Evolutionary conservation across 495 filamentous ascomycete species (phyloP), one percentile per base, ranked within the genome.

Genomic region (Paragyromitra xinjiangensis): DNA sequence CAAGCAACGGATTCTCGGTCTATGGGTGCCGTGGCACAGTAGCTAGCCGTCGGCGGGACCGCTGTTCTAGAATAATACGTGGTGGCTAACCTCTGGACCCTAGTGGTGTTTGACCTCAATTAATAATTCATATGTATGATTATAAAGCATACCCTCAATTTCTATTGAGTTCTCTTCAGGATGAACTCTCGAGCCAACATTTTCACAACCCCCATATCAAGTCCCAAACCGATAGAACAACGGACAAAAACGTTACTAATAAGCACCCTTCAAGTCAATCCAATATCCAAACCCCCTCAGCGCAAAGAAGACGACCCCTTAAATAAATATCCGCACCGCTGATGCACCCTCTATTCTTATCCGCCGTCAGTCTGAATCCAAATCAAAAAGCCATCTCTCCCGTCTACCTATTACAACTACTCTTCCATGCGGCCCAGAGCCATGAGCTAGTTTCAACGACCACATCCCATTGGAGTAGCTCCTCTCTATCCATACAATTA

Each of bases 121-220:
- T 8, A 7, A 22, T 68, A 26, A 11, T 68, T 68, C 29, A 8
- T 9, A 48, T 55, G 42, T 26, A 68, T 7, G 26, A 22, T 67
- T 67, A 34, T 67, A 14, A 39, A 53, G 14, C 19, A 55, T n/a
- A 16, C 48, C 34, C 34, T 7, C 29, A 19, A 5, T 26, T 68
- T 22, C 34, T 19, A 50, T 16, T 6, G 42, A 65, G 50, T 26
- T 68, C n/a, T 55, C 34, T 40, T 26, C 6, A 26, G 64, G 22
- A 44, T 34, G 37, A 19, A 29, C 51, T 24, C n/a, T 22, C 19
- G 19, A 24, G 39, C 4, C 14, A 45, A n/a, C 14, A 24, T 69
- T 59, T 39, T 7, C 37, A n/a, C 22, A 39, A 56, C 39, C 66
- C 6, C 66, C 37, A 69, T 58, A 58, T 58, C 42, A 19, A 58